Evolutionary conservation across 164 flowering plant genomes (phyloP).

Genomic region (Nymphaea thermarum): DNA sequence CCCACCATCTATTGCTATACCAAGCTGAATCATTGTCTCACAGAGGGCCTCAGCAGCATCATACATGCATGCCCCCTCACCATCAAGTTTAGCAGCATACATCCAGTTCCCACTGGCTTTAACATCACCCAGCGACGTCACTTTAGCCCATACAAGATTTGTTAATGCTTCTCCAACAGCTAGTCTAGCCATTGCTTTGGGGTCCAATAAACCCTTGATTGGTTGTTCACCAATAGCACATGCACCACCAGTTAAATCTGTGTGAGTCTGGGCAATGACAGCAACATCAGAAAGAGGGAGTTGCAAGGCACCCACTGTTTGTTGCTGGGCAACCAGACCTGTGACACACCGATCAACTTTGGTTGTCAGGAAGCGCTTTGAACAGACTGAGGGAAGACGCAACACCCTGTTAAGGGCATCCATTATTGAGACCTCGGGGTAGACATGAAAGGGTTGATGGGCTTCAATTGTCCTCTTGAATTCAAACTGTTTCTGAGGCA

Average conservation of each 20-base stretch:
- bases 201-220: constrained; percentile 72
- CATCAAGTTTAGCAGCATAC: constrained; percentile 99
- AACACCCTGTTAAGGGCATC: constrained; percentile 77
- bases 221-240: constrained; percentile 97
- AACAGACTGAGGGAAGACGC: constrained; percentile 80
- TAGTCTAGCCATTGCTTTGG: constrained; percentile 87
- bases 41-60: constrained; percentile 85
- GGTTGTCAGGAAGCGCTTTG: constrained; percentile 84
- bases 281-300: constrained; percentile 94
- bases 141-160: constrained; percentile 93
- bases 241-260: constrained; percentile 78
- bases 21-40: constrained; percentile 84
- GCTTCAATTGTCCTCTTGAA: constrained; percentile 34
- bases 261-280: constrained; percentile 73
- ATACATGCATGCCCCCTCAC: constrained; percentile 93
- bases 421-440: constrained; percentile 67
- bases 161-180: constrained; percentile 97
- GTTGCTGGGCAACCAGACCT: constrained; percentile 97
- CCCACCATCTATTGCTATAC: constrained; percentile 96
- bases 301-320: constrained; percentile 90
- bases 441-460: constrained; percentile 71
- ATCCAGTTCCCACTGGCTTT: constrained; percentile 99
- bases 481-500: constrained; percentile 87
- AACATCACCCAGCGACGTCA: constrained; percentile 77
- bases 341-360: constrained; percentile 97